Base-by-base conservation (phyloP, 2,329 filamentous ascomycete species). In the Aspergillus hortae region DNA sequence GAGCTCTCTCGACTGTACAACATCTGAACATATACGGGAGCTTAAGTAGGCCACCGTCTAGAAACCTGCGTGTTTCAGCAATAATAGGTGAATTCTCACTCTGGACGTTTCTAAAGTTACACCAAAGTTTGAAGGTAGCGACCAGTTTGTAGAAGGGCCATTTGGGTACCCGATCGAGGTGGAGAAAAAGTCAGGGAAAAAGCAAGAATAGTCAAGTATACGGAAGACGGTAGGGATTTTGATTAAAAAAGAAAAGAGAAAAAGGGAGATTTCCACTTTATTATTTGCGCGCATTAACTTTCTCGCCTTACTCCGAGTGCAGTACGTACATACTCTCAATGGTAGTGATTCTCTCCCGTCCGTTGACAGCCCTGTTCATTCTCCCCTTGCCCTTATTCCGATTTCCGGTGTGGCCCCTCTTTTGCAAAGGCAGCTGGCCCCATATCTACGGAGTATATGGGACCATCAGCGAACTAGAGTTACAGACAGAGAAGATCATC, bases 141-240 rank as follows among this genome's bases (percentile, higher is more conserved):
- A 38, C 33, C 6, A 23, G 27, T 15, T 46, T 46, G 27, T 9
- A 44, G 23, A 36, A 48, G 15, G 23, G 33, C 5, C 21, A 51
- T 15, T 41, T 52, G 41, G 44, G 48, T 54, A 51, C 47, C 52
- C 45, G 45, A 48, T 52, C 48, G 25, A 9, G 38, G 35, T 47
- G 44, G 41, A 38, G 41, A 19, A 49, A 41, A 41, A 33, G 30
- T 38, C 40, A 38, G 21, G 23, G 49, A n/a, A 41, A 21, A 46
- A 41, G 38, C 19, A 49, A 30, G 25, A 42, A 49, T 25, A 17
- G 44, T 44, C 19, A 35, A 17, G 10, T 25, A 17, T 43, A 44
- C 10, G 11, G 10, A 42, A 14, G 6, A 42, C 23, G 36, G 15
- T n/a, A 23, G 27, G 27, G 7, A 30, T 30, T 11, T 11, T 30